A percentile compares a stretch with the other conserved stretches of the same genome.
These are phyloP conservation scores for Zangia roseola DNA, from an alignment of 768 basidiomycete species.

Conservation along the genomic window DNA sequence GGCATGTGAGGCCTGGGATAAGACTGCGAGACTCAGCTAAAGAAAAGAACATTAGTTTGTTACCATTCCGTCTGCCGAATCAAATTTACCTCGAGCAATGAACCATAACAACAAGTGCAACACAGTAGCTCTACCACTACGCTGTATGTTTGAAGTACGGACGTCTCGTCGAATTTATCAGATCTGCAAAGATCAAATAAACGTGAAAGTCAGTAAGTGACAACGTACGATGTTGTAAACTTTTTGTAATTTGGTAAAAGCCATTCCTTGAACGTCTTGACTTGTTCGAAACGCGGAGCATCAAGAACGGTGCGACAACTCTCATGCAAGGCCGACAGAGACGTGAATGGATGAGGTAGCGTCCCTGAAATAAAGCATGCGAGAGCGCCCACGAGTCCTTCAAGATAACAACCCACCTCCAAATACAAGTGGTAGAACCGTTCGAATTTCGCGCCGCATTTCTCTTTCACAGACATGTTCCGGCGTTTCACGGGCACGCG, in stretches of 20 bases:
- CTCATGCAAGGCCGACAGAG: constrained; percentile 39
- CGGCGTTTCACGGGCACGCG: constrained; percentile 63
- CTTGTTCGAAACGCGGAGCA: constrained; percentile 73
- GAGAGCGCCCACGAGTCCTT: constrained; percentile 6
- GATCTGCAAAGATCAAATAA: constrained; percentile 15
- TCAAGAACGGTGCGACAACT: constrained; percentile 47
- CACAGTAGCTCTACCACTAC: constrained; percentile 60
- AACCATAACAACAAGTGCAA: constrained; percentile 60
- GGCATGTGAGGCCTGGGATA: constrained; percentile 50
- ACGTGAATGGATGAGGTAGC: constrained; percentile 24
- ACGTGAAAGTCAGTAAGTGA: neutral
- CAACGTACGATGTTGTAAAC: constrained; percentile 46
- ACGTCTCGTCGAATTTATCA: constrained; percentile 32
- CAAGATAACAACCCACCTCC: constrained; percentile 41
- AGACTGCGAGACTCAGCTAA: constrained; percentile 52
- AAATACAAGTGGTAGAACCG: constrained; percentile 65
- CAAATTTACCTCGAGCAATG: constrained; percentile 61
- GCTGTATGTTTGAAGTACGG: constrained; percentile 54
- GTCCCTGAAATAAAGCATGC: constrained; percentile 32
- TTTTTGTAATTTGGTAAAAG: constrained; percentile 67
- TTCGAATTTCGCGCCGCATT: constrained; percentile 68
- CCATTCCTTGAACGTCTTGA: constrained; percentile 69
- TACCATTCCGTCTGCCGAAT: neutral
- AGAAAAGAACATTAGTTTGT: constrained; percentile 6
- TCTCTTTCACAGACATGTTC: constrained; percentile 70